A percentile compares a stretch with the other conserved stretches of the same genome.
phyloP scores from a whole-genome alignment of 2,329 filamentous ascomycete species.

The Neospermospora avenae region DNA sequence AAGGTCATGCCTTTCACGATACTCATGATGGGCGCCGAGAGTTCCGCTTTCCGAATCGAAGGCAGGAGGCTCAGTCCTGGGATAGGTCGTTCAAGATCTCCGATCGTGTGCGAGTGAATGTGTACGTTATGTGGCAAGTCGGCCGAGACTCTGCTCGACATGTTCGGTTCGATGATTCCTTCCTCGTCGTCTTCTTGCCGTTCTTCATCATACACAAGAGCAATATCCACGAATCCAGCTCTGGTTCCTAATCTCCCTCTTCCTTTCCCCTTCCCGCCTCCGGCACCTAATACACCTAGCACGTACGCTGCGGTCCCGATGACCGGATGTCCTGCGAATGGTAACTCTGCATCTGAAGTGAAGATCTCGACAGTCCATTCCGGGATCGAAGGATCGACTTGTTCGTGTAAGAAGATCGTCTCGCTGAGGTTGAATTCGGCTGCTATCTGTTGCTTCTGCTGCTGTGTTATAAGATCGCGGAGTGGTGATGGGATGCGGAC shows the following conservation, averaged over 20 bases:
- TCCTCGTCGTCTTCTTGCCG: slow-evolving; percentile 17
- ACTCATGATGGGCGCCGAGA: slow-evolving; percentile 51
- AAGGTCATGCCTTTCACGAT: slow-evolving; percentile 75
- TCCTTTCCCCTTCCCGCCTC: neutral
- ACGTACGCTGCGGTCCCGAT: slow-evolving; percentile 54
- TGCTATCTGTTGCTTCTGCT: slow-evolving; percentile 56
- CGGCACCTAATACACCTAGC: slow-evolving; percentile 24
- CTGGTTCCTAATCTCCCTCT: slow-evolving; percentile 39
- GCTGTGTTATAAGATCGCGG: slow-evolving; percentile 43
- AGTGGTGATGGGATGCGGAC: slow-evolving; percentile 47
- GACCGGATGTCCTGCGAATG: slow-evolving; percentile 61
- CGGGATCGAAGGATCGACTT: slow-evolving; percentile 33
- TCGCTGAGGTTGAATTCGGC: slow-evolving; percentile 63
- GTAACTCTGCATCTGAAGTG: slow-evolving; percentile 49
- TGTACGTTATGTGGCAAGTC: slow-evolving; percentile 65
- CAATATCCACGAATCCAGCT: slow-evolving; percentile 42
- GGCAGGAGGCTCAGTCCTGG: slow-evolving; percentile 32
- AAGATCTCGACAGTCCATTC: slow-evolving; percentile 56
- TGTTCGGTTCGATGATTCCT: slow-evolving; percentile 19
- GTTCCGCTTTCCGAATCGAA: slow-evolving; percentile 39
- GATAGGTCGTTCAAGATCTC: slow-evolving; percentile 16
- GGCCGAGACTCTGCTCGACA: slow-evolving; percentile 41
- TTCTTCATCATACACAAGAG: slow-evolving; percentile 2
- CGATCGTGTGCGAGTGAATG: slow-evolving; percentile 49
- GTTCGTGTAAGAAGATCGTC: slow-evolving; percentile 56